Percentiles rank a stretch among this genome's conserved stretches.
phyloP scores from a whole-genome alignment of 257 asterid species.

The Avicennia marina region DNA sequence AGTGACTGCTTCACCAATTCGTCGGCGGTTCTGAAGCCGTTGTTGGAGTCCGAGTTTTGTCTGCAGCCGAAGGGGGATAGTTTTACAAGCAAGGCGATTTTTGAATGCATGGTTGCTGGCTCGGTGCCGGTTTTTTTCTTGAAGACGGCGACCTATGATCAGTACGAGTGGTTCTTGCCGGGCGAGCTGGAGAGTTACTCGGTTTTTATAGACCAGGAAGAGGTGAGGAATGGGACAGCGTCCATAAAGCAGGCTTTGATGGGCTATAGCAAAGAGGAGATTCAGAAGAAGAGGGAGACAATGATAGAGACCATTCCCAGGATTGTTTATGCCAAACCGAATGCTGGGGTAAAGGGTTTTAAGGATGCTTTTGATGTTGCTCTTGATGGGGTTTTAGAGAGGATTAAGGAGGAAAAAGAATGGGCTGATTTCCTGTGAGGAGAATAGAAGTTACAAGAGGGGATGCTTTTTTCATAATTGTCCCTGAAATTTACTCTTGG shows the following conservation, averaged over 20 bases:
- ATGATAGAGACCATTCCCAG: constrained; percentile 74
- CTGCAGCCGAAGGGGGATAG: constrained; percentile 81
- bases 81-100: constrained; percentile 51
- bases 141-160: constrained; percentile 61
- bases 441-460: too few species aligned
- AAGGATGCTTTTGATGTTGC: constrained; percentile 90
- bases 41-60: constrained; percentile 65
- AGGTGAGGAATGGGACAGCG: constrained; percentile 47
- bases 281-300: constrained; percentile 63
- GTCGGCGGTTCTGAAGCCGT: constrained; percentile 30
- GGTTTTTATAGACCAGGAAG: constrained; percentile 57
- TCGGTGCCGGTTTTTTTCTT: constrained; percentile 78
- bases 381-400: constrained; percentile 71
- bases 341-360: constrained; percentile 36
- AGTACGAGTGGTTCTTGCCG: constrained; percentile 85
- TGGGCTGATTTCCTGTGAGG: constrained; percentile 55
- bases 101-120: constrained; percentile 85
- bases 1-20: constrained; percentile 41
- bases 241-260: constrained; percentile 50
- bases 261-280: constrained; percentile 45
- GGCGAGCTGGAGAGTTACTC: constrained; percentile 76
- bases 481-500: too few species aligned
- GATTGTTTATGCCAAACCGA: constrained; percentile 55
- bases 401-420: constrained; percentile 69
- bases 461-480: too few species aligned